Conservation (phyloP, 768 basidiomycete species). For the Pholiota conissans region DNA sequence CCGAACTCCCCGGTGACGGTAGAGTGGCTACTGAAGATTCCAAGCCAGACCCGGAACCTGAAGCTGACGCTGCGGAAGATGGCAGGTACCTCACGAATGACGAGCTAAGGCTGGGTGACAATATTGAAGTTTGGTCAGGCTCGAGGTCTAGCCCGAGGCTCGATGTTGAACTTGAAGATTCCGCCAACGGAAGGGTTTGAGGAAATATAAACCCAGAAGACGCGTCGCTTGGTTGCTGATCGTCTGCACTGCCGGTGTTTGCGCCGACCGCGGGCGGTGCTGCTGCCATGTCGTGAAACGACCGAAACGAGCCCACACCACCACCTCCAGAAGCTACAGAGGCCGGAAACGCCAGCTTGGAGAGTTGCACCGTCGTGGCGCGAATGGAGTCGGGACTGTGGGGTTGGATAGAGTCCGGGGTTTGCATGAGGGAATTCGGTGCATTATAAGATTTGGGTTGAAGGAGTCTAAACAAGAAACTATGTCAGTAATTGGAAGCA, state of each 20-base stretch:
- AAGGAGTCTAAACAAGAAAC: slow-evolving; percentile 43
- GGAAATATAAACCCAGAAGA: slow-evolving; percentile 23
- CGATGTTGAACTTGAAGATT: slow-evolving; percentile 15
- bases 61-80: slow-evolving; percentile 12
- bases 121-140: slow-evolving; percentile 15
- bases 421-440: slow-evolving; percentile 6
- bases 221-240: not conserved
- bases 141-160: slow-evolving; percentile 15
- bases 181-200: slow-evolving; percentile 8
- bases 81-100: slow-evolving; percentile 19
- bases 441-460: slow-evolving; percentile 53
- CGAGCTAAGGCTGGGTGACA: slow-evolving; percentile 18
- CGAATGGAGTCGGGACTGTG: slow-evolving; percentile 69
- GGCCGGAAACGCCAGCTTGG: slow-evolving; percentile 45
- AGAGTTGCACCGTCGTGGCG: slow-evolving; percentile 64
- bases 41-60: slow-evolving; percentile 15
- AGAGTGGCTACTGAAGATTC: slow-evolving; percentile 18
- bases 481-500: slow-evolving; percentile 11
- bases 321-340: slow-evolving; percentile 10
- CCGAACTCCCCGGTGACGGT: slow-evolving; percentile 5
- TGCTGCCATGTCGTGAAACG: slow-evolving; percentile 3
- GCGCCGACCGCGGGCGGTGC: no score
- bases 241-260: not conserved
- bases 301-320: slow-evolving; percentile 8
- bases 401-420: slow-evolving; percentile 23